Evolutionary conservation across 2,329 filamentous ascomycete genomes (phyloP).

Genomic region (Fusarium bactridioides): DNA sequence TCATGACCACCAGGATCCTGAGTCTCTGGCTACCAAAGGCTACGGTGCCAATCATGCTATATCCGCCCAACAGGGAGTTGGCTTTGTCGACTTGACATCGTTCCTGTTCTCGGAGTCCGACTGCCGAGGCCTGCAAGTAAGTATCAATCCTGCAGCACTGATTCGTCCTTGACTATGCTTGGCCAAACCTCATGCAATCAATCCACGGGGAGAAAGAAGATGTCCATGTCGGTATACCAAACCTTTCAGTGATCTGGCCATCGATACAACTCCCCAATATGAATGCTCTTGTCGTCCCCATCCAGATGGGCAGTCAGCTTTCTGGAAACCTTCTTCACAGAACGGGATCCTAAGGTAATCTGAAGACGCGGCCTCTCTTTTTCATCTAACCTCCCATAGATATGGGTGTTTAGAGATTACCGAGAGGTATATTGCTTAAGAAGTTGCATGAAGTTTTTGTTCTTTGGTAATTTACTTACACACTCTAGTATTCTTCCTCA

Average conservation of each 20-base stretch:
- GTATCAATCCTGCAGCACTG: conserved; percentile 35
- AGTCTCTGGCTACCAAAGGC: conserved; percentile 69
- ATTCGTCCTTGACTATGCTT: conserved; percentile 8
- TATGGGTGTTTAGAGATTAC: conserved; percentile 58
- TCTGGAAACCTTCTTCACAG: conserved; percentile 49
- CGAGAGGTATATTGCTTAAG: conserved; percentile 52
- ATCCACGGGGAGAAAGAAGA: conserved; percentile 64
- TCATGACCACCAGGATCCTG: conserved; percentile 54
- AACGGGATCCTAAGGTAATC: conserved; percentile 52
- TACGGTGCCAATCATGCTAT: conserved; percentile 86
- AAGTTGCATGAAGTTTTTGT: conserved; percentile 1
- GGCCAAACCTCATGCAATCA: neutral
- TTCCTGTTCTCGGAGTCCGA: conserved; percentile 76
- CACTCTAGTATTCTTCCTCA: conserved; percentile 50
- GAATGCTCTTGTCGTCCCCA: conserved; percentile 45
- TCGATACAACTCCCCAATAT: conserved; percentile 76
- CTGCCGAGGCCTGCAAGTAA: conserved; percentile 58
- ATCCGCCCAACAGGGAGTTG: conserved; percentile 68
- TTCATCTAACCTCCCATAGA: conserved; percentile 59
- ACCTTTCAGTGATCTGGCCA: conserved; percentile 64
- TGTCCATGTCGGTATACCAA: conserved; percentile 58
- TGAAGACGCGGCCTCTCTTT: conserved; percentile 48
- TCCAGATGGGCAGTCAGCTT: conserved; percentile 32
- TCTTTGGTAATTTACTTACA: conserved; percentile 36
- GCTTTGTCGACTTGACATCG: conserved; percentile 82